Conservation (phyloP, 768 basidiomycete genomes). For the Mycena olivaceomarginata region DNA sequence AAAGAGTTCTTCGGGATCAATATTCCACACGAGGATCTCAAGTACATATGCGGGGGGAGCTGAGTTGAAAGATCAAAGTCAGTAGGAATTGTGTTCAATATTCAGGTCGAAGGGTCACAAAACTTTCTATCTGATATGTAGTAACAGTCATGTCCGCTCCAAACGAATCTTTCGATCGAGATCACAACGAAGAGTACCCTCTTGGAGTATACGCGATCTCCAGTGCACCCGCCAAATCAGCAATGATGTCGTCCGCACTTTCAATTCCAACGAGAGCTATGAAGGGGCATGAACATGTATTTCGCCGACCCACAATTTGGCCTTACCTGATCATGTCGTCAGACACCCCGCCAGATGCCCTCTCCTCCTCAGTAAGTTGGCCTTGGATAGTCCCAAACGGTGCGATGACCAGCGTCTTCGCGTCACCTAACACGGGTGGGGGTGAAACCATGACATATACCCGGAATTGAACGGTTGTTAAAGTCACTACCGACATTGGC, state of each 20-base stretch:
- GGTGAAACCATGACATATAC: no score
- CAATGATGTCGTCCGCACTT: constrained; percentile 60
- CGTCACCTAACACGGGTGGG: constrained; percentile 64
- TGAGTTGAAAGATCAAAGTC: constrained; percentile 28
- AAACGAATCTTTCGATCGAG: neutral
- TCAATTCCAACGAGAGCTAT: constrained; percentile 60
- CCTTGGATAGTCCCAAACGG: constrained; percentile 85
- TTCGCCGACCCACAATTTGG: neutral
- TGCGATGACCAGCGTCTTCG: constrained; percentile 87
- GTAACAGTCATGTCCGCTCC: neutral
- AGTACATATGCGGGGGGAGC: constrained; percentile 35
- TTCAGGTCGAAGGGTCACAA: no score
- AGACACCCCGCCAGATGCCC: constrained; percentile 78
- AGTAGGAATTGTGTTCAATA: neutral
- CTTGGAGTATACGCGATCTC: constrained; percentile 24
- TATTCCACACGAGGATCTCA: constrained; percentile 26
- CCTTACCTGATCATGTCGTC: constrained; percentile 82
- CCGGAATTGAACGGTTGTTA: no score
- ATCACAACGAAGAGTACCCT: neutral
- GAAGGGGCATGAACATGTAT: neutral
- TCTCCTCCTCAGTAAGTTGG: constrained; percentile 80
- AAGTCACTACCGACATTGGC: constrained; percentile 78
- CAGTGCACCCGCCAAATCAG: constrained; percentile 59
- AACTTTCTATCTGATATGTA: no score
- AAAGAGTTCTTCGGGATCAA: constrained; percentile 34